A percentile compares a stretch with the other conserved stretches of the same genome.
These are phyloP conservation scores for Sporormia fimetaria DNA, from an alignment of 495 filamentous ascomycete species.

Conservation along the genomic window DNA sequence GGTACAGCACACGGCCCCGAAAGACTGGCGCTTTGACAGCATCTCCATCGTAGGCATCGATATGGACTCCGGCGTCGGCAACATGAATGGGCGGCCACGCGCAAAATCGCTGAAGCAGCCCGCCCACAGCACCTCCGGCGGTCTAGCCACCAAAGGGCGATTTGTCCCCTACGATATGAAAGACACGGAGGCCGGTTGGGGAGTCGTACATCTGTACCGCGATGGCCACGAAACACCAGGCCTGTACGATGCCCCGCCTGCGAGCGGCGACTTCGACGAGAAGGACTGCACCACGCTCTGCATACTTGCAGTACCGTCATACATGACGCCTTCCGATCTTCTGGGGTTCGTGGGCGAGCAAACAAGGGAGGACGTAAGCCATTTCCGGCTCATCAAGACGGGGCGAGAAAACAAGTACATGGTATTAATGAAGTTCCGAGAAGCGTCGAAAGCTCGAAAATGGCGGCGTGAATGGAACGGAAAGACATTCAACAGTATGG, in stretches of 20 bases:
- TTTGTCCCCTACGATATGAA: constrained; percentile 65
- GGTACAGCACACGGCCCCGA: constrained; percentile 22
- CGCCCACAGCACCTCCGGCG: constrained; percentile 35
- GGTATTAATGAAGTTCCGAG: constrained; percentile 92
- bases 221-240: constrained; percentile 66
- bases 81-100: constrained; percentile 13
- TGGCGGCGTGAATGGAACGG: constrained; percentile 90
- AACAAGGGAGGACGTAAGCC: constrained; percentile 78
- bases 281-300: constrained; percentile 82
- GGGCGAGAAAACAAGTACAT: constrained; percentile 83
- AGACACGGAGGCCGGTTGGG: constrained; percentile 77
- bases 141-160: constrained; percentile 60
- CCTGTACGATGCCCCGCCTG: constrained; percentile 32
- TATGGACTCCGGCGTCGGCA: constrained; percentile 24
- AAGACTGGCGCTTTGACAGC: constrained; percentile 53
- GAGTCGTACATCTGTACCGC: constrained; percentile 85
- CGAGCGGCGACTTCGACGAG: constrained; percentile 32
- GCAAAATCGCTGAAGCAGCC: constrained; percentile 23
- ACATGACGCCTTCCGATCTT: constrained; percentile 83
- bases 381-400: constrained; percentile 92
- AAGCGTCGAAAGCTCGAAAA: constrained; percentile 54
- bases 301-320: constrained; percentile 87
- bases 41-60: constrained; percentile 58
- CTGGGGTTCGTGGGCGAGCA: constrained; percentile 85
- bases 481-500: constrained; percentile 86